These are phyloP conservation scores for Phytophthora pisi DNA, from an alignment of 352 stramenopile genomes.

Conservation along the genomic window DNA sequence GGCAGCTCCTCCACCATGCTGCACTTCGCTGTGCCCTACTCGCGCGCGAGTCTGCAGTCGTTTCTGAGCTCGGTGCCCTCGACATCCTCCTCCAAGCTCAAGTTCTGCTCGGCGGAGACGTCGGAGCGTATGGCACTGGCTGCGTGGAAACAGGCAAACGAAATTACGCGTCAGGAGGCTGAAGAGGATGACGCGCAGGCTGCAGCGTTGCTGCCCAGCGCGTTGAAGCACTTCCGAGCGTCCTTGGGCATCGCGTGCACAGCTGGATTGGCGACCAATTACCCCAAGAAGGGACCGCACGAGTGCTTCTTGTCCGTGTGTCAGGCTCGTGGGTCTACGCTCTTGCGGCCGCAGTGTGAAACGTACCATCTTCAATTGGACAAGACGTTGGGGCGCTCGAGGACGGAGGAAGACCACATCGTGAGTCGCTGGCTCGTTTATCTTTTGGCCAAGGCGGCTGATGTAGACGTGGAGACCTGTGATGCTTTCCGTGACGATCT, in stretches of 20 bases:
- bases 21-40: slow-evolving; percentile 72
- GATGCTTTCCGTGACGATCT: slow-evolving; percentile 41
- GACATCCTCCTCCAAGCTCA: slow-evolving; percentile 16
- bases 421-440: slow-evolving; percentile 77
- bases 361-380: slow-evolving; percentile 74
- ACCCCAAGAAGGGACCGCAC: slow-evolving; percentile 63
- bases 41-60: slow-evolving; percentile 57
- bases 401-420: slow-evolving; percentile 69
- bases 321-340: slow-evolving; percentile 11
- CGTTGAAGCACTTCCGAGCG: slow-evolving; percentile 41
- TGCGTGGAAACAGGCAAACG: slow-evolving; percentile 53
- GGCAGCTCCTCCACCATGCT: slow-evolving; percentile 78
- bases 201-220: slow-evolving; percentile 28
- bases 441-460: slow-evolving; percentile 51
- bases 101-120: slow-evolving; percentile 67
- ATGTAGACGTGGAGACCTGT: slow-evolving; percentile 40
- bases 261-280: slow-evolving; percentile 68
- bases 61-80: slow-evolving; percentile 44
- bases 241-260: slow-evolving; percentile 76
- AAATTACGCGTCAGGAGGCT: slow-evolving; percentile 43
- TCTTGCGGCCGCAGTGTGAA: slow-evolving; percentile 42
- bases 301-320: slow-evolving; percentile 78
- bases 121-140: slow-evolving; percentile 66
- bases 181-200: slow-evolving; percentile 27
- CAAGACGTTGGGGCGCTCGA: slow-evolving; percentile 60